Conservation (phyloP, 2,329 filamentous ascomycete species). For the Fusarium cyanostomum region DNA sequence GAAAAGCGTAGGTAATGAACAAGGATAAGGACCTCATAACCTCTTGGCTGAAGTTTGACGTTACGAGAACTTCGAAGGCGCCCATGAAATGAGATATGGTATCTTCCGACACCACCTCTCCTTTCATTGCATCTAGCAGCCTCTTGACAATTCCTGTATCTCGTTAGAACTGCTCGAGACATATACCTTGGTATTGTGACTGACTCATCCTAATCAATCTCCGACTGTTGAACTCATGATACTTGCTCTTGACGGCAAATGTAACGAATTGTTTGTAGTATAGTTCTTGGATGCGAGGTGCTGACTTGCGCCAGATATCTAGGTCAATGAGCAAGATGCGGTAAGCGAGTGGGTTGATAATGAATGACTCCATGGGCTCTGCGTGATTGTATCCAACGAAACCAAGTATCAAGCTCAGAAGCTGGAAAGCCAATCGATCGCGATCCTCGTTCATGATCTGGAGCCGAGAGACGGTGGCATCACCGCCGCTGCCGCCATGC, state of each 20-base stretch:
- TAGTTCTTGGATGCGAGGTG: conserved; percentile 79
- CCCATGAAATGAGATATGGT: conserved; percentile 79
- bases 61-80: conserved; percentile 82
- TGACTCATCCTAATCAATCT: conserved; percentile 89
- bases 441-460: conserved; percentile 61
- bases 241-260: conserved; percentile 89
- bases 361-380: conserved; percentile 86
- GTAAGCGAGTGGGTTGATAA: conserved; percentile 95
- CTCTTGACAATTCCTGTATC: conserved; percentile 83
- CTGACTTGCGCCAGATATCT: conserved; percentile 89
- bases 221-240: conserved; percentile 90
- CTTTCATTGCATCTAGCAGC: conserved; percentile 88
- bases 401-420: conserved; percentile 79
- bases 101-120: conserved; percentile 77
- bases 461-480: conserved; percentile 51
- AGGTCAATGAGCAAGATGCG: conserved; percentile 90
- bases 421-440: conserved; percentile 65
- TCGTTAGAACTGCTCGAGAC: conserved; percentile 20
- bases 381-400: conserved; percentile 90
- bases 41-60: conserved; percentile 83
- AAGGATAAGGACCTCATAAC: conserved; percentile 87
- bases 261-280: conserved; percentile 94
- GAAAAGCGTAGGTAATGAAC: conserved; percentile 92
- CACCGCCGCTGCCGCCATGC: conserved; percentile 50
- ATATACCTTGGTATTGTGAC: conserved; percentile 44